Percentiles rank a stretch among this genome's conserved stretches.
Evolutionary conservation across 176 grass and related monocot species (phyloP).

Genomic region (Triticum dicoccoides): DNA sequence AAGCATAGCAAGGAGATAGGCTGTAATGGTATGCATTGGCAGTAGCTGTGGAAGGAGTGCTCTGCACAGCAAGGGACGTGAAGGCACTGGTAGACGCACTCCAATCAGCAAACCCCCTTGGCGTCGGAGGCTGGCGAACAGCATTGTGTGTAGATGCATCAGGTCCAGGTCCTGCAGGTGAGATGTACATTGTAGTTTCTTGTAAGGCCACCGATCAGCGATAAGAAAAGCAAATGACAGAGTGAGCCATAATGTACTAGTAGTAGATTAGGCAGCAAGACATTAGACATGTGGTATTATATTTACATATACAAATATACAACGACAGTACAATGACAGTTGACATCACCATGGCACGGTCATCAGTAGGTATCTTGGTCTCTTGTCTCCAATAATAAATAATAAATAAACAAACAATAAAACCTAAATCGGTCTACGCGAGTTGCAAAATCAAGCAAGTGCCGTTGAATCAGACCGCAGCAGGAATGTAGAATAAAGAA

Average conservation of each 20-base stretch:
- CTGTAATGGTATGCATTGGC: slow-evolving; percentile 33
- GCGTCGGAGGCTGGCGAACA: background rate
- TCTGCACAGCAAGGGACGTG: background rate
- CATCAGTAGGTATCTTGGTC: background rate
- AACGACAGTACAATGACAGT: background rate
- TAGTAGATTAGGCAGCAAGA: background rate
- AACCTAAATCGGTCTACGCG: slow-evolving; percentile 2
- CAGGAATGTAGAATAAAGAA: background rate
- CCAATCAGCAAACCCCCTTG: slow-evolving; percentile 41
- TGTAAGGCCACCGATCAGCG: background rate
- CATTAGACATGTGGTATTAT: background rate
- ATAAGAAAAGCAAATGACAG: background rate
- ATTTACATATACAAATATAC: background rate
- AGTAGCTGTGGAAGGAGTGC: background rate
- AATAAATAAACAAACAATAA: background rate
- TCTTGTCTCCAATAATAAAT: background rate
- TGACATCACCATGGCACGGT: background rate
- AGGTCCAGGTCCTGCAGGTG: slow-evolving; percentile 25
- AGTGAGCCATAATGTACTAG: background rate
- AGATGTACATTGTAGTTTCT: background rate
- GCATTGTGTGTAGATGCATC: slow-evolving; percentile 20
- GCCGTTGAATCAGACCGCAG: background rate
- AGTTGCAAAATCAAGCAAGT: background rate
- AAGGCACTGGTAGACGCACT: slow-evolving; percentile 25
- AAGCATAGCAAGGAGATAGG: slow-evolving; percentile 37